A percentile compares a stretch with the other conserved stretches of the same genome.
Evolutionary conservation across 1,284 basidiomycete genomes (phyloP).

Genomic region (Microbotryum saponariae): DNA sequence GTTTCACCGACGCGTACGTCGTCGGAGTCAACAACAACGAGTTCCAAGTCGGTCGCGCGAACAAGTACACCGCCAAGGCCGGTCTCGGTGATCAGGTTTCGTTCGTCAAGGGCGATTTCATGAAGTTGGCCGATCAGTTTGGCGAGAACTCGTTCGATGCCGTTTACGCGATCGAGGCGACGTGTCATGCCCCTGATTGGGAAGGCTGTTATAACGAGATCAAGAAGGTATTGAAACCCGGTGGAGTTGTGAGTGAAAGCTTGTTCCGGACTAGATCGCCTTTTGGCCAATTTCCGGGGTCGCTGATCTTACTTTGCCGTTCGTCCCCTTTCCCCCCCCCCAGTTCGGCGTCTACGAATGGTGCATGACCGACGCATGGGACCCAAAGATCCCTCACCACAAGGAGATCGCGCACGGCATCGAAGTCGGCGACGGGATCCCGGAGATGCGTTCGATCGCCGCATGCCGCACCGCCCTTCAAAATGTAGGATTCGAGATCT

Average conservation of each 20-base stretch:
- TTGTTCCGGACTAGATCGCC: background rate
- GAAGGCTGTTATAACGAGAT: slow-evolving; percentile 95
- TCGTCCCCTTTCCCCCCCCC: background rate
- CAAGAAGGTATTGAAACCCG: slow-evolving; percentile 89
- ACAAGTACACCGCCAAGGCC: slow-evolving; percentile 70
- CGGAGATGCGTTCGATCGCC: slow-evolving; percentile 82
- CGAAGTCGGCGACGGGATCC: slow-evolving; percentile 85
- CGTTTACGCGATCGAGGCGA: slow-evolving; percentile 85
- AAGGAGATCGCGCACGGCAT: slow-evolving; percentile 77
- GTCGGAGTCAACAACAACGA: slow-evolving; percentile 94
- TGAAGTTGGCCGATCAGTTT: slow-evolving; percentile 87
- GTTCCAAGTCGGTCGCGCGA: slow-evolving; percentile 82
- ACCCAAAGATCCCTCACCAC: slow-evolving; percentile 73
- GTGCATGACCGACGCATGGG: slow-evolving; percentile 96
- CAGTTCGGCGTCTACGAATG: slow-evolving; percentile 97
- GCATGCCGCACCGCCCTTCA: slow-evolving; percentile 69
- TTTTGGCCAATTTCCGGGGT: background rate
- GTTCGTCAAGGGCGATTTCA: slow-evolving; percentile 86
- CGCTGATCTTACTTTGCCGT: background rate
- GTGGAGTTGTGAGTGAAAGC: slow-evolving; percentile 66
- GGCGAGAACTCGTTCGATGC: slow-evolving; percentile 93
- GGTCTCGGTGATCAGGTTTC: slow-evolving; percentile 69
- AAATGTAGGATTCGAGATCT: slow-evolving; percentile 78
- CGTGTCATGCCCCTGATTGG: slow-evolving; percentile 86
- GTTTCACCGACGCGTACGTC: slow-evolving; percentile 78